Percentiles rank a stretch among this genome's conserved stretches.
These are phyloP conservation scores for Desmodesmus armatus DNA, from an alignment of 139 green algal species.

Conservation along the genomic window DNA sequence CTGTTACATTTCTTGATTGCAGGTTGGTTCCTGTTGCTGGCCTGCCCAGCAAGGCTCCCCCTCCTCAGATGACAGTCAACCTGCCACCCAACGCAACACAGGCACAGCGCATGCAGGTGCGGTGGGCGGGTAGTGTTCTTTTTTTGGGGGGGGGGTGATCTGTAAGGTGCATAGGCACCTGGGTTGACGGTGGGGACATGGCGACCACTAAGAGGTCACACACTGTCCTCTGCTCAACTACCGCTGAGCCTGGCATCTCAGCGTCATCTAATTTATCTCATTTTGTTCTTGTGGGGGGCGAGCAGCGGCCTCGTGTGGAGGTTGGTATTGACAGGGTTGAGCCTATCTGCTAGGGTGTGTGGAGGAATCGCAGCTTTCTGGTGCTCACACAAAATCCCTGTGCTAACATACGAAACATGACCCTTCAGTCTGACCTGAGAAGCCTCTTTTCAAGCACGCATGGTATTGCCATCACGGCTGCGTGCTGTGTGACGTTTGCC, in stretches of 20 bases:
- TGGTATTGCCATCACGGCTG: not conserved
- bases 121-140: not conserved
- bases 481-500: not conserved
- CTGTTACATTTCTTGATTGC: too few species aligned
- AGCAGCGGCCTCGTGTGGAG: not conserved
- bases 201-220: too few species aligned
- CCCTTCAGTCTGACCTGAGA: not conserved
- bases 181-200: too few species aligned
- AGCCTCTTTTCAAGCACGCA: not conserved
- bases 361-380: not conserved
- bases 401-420: not conserved
- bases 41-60: conserved; percentile 12
- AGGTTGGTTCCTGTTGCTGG: conserved; percentile 18
- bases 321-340: not conserved
- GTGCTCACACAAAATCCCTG: not conserved
- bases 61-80: conserved; percentile 27
- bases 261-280: too few species aligned
- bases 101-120: conserved; percentile 38
- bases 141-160: too few species aligned
- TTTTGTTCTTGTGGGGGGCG: too few species aligned
- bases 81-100: conserved; percentile 45
- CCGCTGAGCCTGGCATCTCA: too few species aligned
- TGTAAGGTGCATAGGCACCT: too few species aligned
- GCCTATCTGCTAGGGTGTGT: not conserved
- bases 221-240: too few species aligned